Evolutionary conservation across 2,329 filamentous ascomycete genomes (phyloP), one percentile per base, ranked within the genome.

Genomic region (Scedosporium boydii): DNA sequence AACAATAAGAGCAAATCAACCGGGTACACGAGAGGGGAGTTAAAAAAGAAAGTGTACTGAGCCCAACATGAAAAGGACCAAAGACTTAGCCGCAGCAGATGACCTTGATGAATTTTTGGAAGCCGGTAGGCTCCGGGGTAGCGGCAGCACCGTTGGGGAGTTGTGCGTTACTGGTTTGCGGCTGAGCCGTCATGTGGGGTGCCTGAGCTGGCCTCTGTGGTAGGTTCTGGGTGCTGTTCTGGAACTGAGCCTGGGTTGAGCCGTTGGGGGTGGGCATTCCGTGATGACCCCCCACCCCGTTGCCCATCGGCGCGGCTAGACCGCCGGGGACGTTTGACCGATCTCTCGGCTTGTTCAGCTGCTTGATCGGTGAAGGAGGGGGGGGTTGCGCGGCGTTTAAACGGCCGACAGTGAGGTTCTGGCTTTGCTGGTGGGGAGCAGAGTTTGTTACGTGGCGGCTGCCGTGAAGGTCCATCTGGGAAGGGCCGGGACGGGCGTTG

Each of bases 181-280:
- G 79, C 60, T 73, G 72, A 57, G 58, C 56, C 58, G 79, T 82
- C 78, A 86, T 80, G 64, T 81, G 83, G 63, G 82, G 80, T 71
- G 87, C 85, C 65, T 82, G 80, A 65, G 82, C 83, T 71, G 82
- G 80, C 70, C 83, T 86, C 70, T 85, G 86, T 59, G 89, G 84
- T 67, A 96, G 83, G 75, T 96, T 95, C 74, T 91, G 90, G 72
- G 89, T 90, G 79, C 91, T 96, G 82, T 91, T 93, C 80, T 96
- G 92, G 82, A 96, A 97, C 74, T 97, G 93, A 68, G 93, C 93
- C 76, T 96, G 91, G 67, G 91, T 97, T 72, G 91, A 96, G 70
- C 89, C 91, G 72, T 93, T 88, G 69, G 92, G 90, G 67, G 93
- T 93, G 71, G 86, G 85, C 75, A 89, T 85, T 74, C 96, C 90